Base-by-base conservation (phyloP, 1,139 yeast species). In the Debaryomyces sp. region DNA sequence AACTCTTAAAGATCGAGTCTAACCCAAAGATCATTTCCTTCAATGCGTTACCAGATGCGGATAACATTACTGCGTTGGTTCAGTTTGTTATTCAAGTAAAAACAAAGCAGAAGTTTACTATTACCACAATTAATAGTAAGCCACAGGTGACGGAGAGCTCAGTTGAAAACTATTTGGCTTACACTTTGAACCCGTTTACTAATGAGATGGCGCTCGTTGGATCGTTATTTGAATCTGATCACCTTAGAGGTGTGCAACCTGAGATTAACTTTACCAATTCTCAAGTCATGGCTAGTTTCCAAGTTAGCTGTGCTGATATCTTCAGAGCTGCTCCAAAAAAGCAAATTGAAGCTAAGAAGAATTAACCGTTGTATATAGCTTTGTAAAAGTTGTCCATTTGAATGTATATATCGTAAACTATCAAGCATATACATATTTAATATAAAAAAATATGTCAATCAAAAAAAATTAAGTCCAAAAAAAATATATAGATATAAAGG, bases 51-150 rank as follows among this genome's bases (percentile, higher is more conserved):
- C 86, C 95, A 62, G 81, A 91, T 82, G 59, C 78, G 66, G 78
- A 84, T 75, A 85, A 81, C 70, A 83, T 89, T 12, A 73, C 88
- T 36, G 81, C 84, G 47, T 82, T 77, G 58, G 78, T 88, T 34
- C 96, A 90, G 71, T 75, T 89, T 40, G 84, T 87, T n/a, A 86
- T 91, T 70, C 81, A 82, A 57, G 85, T 89, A 53, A 79, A 82
- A 50, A 87, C 96, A 7, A 79, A 78, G 47, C 97, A 91, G 67
- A 81, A 84, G 57, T 72, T 91, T 45, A 74, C 84, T 38, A 66
- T 78, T 29, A 70, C 73, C 27, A 67, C 74, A 12, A 71, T 80
- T 46, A 73, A 72, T 5, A 75, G 71, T 22, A 73, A 73, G 21
- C 60, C 66, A 34, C 54, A 63, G 29, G 65, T 55, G 15, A 65